Conservation (phyloP, 352 stramenopile genomes). For the Achlya hypogyna region DNA sequence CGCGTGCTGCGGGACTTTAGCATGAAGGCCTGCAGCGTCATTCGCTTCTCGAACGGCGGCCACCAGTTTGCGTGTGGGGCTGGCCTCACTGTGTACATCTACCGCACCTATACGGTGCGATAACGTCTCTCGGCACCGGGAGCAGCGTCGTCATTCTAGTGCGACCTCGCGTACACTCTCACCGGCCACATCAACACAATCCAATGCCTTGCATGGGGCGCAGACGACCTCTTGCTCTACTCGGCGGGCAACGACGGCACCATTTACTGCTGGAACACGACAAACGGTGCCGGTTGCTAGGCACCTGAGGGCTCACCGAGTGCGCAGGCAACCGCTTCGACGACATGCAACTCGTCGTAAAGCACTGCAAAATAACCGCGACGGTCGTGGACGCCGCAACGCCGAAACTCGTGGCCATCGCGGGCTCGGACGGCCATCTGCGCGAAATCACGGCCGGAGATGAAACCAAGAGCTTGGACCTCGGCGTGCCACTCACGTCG, state of each 20-base stretch:
- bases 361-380: conserved; percentile 64
- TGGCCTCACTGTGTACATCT: conserved; percentile 51
- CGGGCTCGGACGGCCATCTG: conserved; percentile 56
- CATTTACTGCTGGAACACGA: conserved; percentile 70
- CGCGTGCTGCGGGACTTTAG: conserved; percentile 50
- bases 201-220: conserved; percentile 48
- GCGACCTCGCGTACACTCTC: conserved; percentile 55
- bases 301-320: neutral
- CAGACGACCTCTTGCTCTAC: conserved; percentile 65
- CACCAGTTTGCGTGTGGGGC: conserved; percentile 67
- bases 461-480: conserved; percentile 41
- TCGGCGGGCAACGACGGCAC: conserved; percentile 70
- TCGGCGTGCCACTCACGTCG: conserved; percentile 39
- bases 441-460: conserved; percentile 52
- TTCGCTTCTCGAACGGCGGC: conserved; percentile 56
- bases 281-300: conserved; percentile 16
- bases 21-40: conserved; percentile 51
- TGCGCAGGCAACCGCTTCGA: conserved; percentile 42
- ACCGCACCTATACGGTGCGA: conserved; percentile 63
- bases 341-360: conserved; percentile 63
- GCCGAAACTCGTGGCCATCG: conserved; percentile 38
- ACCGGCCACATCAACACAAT: conserved; percentile 75
- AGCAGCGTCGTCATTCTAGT: conserved; percentile 23
- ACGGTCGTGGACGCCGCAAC: conserved; percentile 45
- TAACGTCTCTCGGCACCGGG: neutral